Evolutionary conservation across 306 rosid genomes (phyloP), one percentile per base, ranked within the genome.

Genomic region (Vigna unguiculata): DNA sequence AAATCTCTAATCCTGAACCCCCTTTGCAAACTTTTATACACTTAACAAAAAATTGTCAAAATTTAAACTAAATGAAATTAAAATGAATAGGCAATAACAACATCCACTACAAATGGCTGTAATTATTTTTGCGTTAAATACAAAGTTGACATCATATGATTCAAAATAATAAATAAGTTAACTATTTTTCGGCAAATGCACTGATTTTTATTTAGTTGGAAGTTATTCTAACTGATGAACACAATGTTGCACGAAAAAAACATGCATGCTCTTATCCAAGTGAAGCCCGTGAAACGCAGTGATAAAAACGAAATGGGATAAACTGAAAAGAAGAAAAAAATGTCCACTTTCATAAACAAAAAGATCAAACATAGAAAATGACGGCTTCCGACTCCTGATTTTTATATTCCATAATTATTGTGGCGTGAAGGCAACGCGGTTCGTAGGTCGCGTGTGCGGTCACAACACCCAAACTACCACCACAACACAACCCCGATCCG

Each of bases 351-450:
- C 13, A 17, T 0, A 60, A 68, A 59, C 21, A 28, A 38, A 75
- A 65, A 45, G 21, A 61, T 69, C 46, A 76, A 69, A 71, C 79
- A 8, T 63, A 25, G 82, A 82, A 6, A 77, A 71, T 36, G 78
- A 77, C 71, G 48, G 64, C 71, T 55, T 77, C 55, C 28, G 71
- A 43, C 46, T 38, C 17, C 24, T 24, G 47, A 49, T 14, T 66
- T 48, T 73, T 66, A 47, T 78, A 82, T 72, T 71, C 58, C 51
- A 5, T 49, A 51, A 66, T 67, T 15, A 65, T 75, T 43, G 63
- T 52, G 4, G 70, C 78, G 86, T 83, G 86, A 83, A 65, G 19
- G 24, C 24, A 74, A 83, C 86, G 83, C 81, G 78, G 32, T 43
- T 74, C 1, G 45, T 11, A 51, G 43, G 65, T 11, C 81, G 86